phyloP scores from a whole-genome alignment of 345 rosid genomes.

The Cardamine occulta region DNA sequence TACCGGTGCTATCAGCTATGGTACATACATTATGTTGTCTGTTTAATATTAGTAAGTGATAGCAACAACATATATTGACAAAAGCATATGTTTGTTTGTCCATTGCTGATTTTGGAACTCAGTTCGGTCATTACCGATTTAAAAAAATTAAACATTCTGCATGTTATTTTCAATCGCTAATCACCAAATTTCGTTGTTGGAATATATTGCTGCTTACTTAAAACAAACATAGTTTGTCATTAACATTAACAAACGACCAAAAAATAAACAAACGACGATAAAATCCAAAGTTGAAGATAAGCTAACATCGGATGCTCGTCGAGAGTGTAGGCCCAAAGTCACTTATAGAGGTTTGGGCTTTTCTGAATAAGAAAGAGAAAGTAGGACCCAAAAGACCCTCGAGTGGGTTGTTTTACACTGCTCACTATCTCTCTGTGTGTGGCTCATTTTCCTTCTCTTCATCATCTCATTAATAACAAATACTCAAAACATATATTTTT shows the following conservation, averaged over 20 bases:
- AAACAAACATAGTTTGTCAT: neutral
- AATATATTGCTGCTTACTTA: neutral
- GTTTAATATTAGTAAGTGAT: neutral
- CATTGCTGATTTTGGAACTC: neutral
- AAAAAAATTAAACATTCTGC: neutral
- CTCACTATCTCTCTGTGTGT: neutral
- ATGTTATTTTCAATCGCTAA: neutral
- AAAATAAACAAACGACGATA: neutral
- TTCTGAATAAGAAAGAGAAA: neutral
- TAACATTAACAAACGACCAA: neutral
- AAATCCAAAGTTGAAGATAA: constrained; percentile 9
- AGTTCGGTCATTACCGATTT: neutral
- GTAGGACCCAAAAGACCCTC: constrained; percentile 12
- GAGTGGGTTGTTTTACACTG: constrained; percentile 1
- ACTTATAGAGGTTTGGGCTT: constrained; percentile 19
- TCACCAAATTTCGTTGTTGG: neutral
- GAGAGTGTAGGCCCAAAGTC: constrained; percentile 33
- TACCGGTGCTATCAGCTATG: neutral
- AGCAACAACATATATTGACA: neutral
- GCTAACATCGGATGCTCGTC: constrained; percentile 32
- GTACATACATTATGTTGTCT: neutral
- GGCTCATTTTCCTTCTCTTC: neutral
- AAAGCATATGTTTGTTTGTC: neutral
- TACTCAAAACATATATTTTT: neutral
- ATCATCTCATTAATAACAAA: neutral